Percentiles rank a stretch among this genome's conserved stretches.
These are phyloP conservation scores for Solanum dulcamara DNA, from an alignment of 257 asterid genomes.

Conservation along the genomic window DNA sequence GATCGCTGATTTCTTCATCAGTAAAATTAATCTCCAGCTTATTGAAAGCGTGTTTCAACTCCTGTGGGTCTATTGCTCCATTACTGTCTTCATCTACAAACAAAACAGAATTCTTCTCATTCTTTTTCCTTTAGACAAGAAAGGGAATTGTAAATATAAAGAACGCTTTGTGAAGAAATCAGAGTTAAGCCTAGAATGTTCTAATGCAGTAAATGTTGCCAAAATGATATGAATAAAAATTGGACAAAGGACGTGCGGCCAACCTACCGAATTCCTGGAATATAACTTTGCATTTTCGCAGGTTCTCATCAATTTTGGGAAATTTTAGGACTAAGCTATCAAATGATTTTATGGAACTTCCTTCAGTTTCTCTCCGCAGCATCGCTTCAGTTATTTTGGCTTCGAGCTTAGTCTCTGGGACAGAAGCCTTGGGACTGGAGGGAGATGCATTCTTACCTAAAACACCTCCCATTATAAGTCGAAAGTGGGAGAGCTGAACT, in stretches of 20 bases:
- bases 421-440: constrained; percentile 4
- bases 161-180: neutral
- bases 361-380: constrained; percentile 53
- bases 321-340: constrained; percentile 66
- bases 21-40: constrained; percentile 51
- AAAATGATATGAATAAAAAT: neutral
- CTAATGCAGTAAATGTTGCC: neutral
- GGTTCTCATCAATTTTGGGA: constrained; percentile 74
- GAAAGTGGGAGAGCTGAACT: neutral
- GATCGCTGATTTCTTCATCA: constrained; percentile 70
- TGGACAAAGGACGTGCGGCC: neutral
- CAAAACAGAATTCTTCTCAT: neutral
- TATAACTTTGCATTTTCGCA: constrained; percentile 56
- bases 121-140: neutral
- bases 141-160: neutral
- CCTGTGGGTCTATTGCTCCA: constrained; percentile 71
- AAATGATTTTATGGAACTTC: constrained; percentile 58
- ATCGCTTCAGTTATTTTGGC: constrained; percentile 54
- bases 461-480: constrained; percentile 57
- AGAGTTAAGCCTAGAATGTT: neutral
- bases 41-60: constrained; percentile 62
- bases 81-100: constrained; percentile 61
- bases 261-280: constrained; percentile 64
- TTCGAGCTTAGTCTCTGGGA: constrained; percentile 70
- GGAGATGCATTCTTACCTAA: constrained; percentile 46